Percentiles rank a stretch among this genome's conserved stretches.
Evolutionary conservation across 1,284 basidiomycete species (phyloP).

Genomic region (Microbotryum saponariae): DNA sequence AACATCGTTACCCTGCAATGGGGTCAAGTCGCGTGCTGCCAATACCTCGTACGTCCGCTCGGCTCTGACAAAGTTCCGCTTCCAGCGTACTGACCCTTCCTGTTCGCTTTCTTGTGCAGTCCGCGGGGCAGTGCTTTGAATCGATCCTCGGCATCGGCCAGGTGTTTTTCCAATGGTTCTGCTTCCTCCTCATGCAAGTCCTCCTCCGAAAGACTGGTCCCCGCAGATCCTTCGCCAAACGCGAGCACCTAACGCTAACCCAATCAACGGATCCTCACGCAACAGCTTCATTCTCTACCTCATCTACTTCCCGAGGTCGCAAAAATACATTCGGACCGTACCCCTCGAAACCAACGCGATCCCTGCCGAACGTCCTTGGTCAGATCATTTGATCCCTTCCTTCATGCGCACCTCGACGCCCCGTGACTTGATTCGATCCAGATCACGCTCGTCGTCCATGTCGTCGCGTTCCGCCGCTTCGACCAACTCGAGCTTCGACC

Average conservation of each 20-base stretch:
- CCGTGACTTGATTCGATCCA: conserved; percentile 4
- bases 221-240: conserved; percentile 11
- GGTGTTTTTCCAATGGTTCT: conserved; percentile 72
- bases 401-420: conserved; percentile 25
- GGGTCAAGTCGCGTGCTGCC: conserved; percentile 75
- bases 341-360: conserved; percentile 15
- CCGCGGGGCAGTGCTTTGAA: conserved; percentile 65
- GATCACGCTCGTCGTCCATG: neutral
- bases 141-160: conserved; percentile 76
- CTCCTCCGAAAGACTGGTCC: neutral
- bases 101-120: conserved; percentile 45
- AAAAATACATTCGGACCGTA: conserved; percentile 55
- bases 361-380: conserved; percentile 9
- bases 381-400: conserved; percentile 14
- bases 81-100: neutral
- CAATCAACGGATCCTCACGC: neutral
- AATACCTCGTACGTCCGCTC: conserved; percentile 53
- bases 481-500: conserved; percentile 18
- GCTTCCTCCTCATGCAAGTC: conserved; percentile 76
- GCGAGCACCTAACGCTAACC: neutral
- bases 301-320: conserved; percentile 76
- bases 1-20: conserved; percentile 72
- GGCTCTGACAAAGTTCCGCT: neutral
- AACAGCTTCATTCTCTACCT: conserved; percentile 79
- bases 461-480: conserved; percentile 5